Evolutionary conservation across 805 yeast genomes (phyloP), one percentile per base, ranked within the genome.

Genomic region (Candida chilensis): DNA sequence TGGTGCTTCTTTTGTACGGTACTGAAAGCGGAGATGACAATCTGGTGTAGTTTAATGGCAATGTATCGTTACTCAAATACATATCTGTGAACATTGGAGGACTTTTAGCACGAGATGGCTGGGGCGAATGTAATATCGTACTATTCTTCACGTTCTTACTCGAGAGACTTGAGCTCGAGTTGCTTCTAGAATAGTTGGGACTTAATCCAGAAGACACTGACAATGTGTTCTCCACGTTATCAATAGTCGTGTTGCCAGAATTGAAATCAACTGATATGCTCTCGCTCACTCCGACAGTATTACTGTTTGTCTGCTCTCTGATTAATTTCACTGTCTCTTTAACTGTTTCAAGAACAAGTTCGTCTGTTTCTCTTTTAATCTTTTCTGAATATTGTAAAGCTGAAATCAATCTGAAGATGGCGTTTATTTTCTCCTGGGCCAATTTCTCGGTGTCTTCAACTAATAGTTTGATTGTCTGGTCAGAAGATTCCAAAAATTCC

Each of bases 281-380:
- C 10, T 39, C 45, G 14, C 33, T 44, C 16, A 36, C 32, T 5
- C 34, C 20, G 13, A 34, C 37, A 4, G 25, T 11, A 16, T 27
- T 27, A 17, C n/a, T n/a, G n/a, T 24, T 30, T 7, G 55, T 51
- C 32, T 53, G 54, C 27, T 56, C 73, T 31, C 60, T 58, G 9
- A 72, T 78, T 40, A 67, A 71, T 21, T 56, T 51, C 2, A 86
- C 67, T 1, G 92, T 79, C 20, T 75, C 74, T 16, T 66, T 57
- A 3, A 88, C 83, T 2, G 79, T 62, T 21, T 60, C 54, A 17
- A 82, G 52, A 3, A 87, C 87, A 44, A 76, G 57, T 14, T 54
- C 65, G 45, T 86, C 92, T 3, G 86, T 82, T 50, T 88, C 95
- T 31, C 67, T 71, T 31, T 84, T 81, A 29, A 87, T 75, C 42